Evolutionary conservation across 2,329 filamentous ascomycete genomes (phyloP).

Genomic region (Pseudocercospora macadamiae): DNA sequence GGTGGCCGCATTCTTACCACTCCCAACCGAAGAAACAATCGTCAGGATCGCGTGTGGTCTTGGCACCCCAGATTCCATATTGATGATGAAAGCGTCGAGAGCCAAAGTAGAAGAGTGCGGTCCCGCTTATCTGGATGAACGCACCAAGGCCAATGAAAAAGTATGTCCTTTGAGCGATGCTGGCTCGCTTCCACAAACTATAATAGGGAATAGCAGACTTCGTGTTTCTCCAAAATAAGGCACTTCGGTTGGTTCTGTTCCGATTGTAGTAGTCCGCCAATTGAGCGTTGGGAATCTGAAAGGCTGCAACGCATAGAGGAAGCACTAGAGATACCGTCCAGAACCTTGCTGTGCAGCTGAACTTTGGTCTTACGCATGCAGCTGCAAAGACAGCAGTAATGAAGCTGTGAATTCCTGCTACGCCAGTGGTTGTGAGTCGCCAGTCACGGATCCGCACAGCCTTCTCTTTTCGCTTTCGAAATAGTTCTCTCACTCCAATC

Average conservation of each 20-base stretch:
- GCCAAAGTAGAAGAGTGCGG: conserved; percentile 1
- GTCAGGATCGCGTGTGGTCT: not conserved
- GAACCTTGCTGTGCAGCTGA: conserved; percentile 1
- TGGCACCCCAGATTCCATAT: conserved; percentile 2
- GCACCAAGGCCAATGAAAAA: not conserved
- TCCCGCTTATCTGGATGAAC: not conserved
- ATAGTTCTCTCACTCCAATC: not conserved
- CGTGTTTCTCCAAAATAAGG: not conserved
- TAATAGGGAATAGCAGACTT: not conserved
- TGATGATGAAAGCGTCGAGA: conserved; percentile 3
- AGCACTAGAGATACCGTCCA: conserved; percentile 6
- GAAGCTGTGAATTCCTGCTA: conserved; percentile 2
- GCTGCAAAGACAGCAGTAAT: conserved; percentile 3
- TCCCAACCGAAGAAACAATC: conserved; percentile 8
- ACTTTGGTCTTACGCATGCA: not conserved
- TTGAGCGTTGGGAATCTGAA: conserved; percentile 5
- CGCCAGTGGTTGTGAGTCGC: not conserved
- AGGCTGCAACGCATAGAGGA: conserved; percentile 8
- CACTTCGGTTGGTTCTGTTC: not conserved
- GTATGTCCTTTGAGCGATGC: not conserved
- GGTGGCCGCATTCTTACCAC: not conserved
- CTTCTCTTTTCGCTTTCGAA: not conserved
- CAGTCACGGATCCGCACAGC: not conserved
- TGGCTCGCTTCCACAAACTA: not conserved
- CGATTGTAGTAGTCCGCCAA: not conserved